A percentile compares a stretch with the other conserved stretches of the same genome.
phyloP scores from a whole-genome alignment of 1,284 basidiomycete species.

The Ustilago nuda region DNA sequence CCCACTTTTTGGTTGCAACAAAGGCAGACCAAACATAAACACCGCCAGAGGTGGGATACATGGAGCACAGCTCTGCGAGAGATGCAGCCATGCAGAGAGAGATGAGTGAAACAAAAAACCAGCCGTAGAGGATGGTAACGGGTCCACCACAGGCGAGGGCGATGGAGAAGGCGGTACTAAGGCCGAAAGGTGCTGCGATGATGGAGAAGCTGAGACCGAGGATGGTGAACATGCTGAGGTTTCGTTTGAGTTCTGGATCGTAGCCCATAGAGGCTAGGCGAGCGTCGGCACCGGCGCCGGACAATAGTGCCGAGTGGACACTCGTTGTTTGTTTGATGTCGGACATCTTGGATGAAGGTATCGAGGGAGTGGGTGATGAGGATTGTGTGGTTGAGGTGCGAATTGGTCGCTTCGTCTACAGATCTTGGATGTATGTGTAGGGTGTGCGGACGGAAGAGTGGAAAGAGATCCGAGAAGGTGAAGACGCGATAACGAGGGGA shows the following conservation, averaged over 20 bases:
- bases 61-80: slow-evolving; percentile 72
- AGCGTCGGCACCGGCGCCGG: slow-evolving; percentile 60
- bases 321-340: slow-evolving; percentile 41
- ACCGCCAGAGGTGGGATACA: slow-evolving; percentile 71
- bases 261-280: slow-evolving; percentile 71
- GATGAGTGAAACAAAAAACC: slow-evolving; percentile 71
- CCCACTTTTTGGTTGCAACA: slow-evolving; percentile 71
- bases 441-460: background rate
- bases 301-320: slow-evolving; percentile 54
- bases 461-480: background rate
- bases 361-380: background rate
- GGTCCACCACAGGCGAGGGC: slow-evolving; percentile 70
- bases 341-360: slow-evolving; percentile 11
- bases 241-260: slow-evolving; percentile 71
- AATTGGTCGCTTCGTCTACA: background rate
- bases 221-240: slow-evolving; percentile 71
- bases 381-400: background rate
- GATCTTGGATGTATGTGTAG: background rate
- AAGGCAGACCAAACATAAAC: slow-evolving; percentile 72
- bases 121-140: slow-evolving; percentile 71
- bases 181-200: slow-evolving; percentile 71
- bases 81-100: slow-evolving; percentile 71
- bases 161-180: slow-evolving; percentile 70
- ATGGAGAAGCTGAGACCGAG: slow-evolving; percentile 71
- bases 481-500: background rate